Evolutionary conservation across 2,329 filamentous ascomycete species (phyloP).

Genomic region (Sporothrix pseudoabietina): DNA sequence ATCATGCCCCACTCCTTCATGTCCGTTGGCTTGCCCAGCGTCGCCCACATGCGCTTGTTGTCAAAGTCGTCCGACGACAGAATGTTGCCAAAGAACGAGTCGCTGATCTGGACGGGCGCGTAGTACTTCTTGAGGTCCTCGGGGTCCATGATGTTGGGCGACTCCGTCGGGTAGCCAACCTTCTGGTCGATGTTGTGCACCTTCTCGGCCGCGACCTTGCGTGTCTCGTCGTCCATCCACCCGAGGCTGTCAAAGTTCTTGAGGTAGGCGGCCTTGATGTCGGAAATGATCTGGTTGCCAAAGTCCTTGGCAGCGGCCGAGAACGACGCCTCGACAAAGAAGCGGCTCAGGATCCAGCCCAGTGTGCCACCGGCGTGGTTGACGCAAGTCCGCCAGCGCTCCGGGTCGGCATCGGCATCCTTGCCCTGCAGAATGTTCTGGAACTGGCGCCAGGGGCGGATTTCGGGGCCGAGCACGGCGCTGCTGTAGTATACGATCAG

Average conservation of each 20-base stretch:
- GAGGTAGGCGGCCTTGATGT: constrained; percentile 68
- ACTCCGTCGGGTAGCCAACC: constrained; percentile 64
- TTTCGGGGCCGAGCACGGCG: constrained; percentile 60
- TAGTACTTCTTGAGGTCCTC: constrained; percentile 60
- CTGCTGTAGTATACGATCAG: constrained; percentile 56
- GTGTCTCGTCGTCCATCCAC: constrained; percentile 67
- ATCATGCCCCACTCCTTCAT: constrained; percentile 63
- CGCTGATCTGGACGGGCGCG: constrained; percentile 52
- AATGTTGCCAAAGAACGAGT: constrained; percentile 59
- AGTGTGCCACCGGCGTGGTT: constrained; percentile 49
- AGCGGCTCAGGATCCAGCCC: constrained; percentile 69
- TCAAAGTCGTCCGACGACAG: constrained; percentile 54
- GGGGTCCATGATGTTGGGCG: constrained; percentile 62
- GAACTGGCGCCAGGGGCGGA: constrained; percentile 63
- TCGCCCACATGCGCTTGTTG: constrained; percentile 55
- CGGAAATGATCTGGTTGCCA: constrained; percentile 68
- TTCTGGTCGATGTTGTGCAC: constrained; percentile 68
- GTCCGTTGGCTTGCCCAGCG: constrained; percentile 62
- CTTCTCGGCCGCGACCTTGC: constrained; percentile 63
- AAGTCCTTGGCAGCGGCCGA: constrained; percentile 66
- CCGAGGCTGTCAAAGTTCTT: constrained; percentile 58
- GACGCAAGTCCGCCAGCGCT: constrained; percentile 69
- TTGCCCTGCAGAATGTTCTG: constrained; percentile 60
- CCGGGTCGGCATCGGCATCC: constrained; percentile 62
- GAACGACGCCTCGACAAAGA: constrained; percentile 70